phyloP scores from a whole-genome alignment of 176 grass and related monocot species.

The Carex cristatella region DNA sequence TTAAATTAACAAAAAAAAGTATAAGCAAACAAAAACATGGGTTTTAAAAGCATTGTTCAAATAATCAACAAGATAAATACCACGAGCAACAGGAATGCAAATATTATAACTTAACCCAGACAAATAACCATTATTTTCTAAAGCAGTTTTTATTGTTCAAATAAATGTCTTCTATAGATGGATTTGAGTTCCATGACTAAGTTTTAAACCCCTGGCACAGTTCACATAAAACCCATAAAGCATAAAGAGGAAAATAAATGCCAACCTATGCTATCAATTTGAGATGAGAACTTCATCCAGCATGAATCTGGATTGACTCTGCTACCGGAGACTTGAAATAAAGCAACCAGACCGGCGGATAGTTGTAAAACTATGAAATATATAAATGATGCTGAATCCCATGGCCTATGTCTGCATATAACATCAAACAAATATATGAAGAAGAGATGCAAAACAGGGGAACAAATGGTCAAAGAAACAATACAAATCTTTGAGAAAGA shows the following conservation, averaged over 20 bases:
- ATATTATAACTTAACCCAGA: neutral
- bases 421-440: slow-evolving; percentile 7
- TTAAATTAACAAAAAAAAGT: neutral
- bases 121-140: neutral
- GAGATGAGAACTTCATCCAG: slow-evolving; percentile 66
- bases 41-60: neutral
- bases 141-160: neutral
- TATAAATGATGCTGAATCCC: slow-evolving; percentile 68
- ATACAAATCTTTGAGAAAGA: too few species aligned
- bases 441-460: neutral
- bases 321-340: slow-evolving; percentile 60
- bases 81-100: neutral
- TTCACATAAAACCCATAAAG: neutral
- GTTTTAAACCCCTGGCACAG: neutral
- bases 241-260: neutral
- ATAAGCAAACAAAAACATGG: neutral
- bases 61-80: neutral
- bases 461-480: neutral
- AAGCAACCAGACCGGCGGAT: slow-evolving; percentile 64
- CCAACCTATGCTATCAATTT: slow-evolving; percentile 71
- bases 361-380: slow-evolving; percentile 77
- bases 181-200: neutral
- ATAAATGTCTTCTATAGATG: neutral
- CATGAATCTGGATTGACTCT: slow-evolving; percentile 74
- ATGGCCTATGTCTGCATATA: slow-evolving; percentile 69